Base-by-base conservation (phyloP, 352 stramenopile species). In the Phytophthora tentaculata region DNA sequence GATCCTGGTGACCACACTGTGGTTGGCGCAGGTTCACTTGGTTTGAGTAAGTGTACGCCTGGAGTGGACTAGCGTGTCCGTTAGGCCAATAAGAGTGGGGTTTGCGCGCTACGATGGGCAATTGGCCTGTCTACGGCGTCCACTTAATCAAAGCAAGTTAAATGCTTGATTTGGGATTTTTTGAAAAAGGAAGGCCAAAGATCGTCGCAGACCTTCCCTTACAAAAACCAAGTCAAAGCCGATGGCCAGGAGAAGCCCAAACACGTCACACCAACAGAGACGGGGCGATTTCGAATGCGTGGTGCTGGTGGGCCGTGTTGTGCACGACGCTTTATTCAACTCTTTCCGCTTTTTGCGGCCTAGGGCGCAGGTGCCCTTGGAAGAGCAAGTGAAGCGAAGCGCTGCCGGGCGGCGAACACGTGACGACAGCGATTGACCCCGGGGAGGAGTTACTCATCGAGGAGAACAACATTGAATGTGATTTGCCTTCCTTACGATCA, bases 301-400 rank as follows among this genome's bases (percentile, higher is more conserved):
- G 80, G 83, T 77, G 73, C 66, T 66, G 56, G 67, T 81, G 65
- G 71, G 77, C 79, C 77, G 79, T 75, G 73, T 64, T 73, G 52
- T 91, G 56, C 61, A 69, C 76, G 59, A 67, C 69, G 64, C 73
- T 62, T 37, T 71, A 58, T 75, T 39, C 35, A 41, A 73, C 76
- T 88, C 79, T 90, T 90, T 90, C 74, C 79, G 72, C 69, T 84
- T 87, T 86, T 89, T 89, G 80, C 78, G 66, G 66, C 45, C 60
- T 60, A 84, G 32, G 29, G 69, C 76, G 70, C 77, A 89, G 43
- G 80, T 71, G 75, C 19, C 22, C 5, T 43, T 37, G 57, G 48
- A 56, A 56, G 32, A 65, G 43, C 35, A 37, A 6, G 35, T 17
- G 28, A n/a, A 14, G 24, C 29, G 51, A 26, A 37, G 53, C 43